Percentiles rank a stretch among this genome's conserved stretches.
Evolutionary conservation across 257 asterid genomes (phyloP).

Genomic region (Anisodus acutangulus): DNA sequence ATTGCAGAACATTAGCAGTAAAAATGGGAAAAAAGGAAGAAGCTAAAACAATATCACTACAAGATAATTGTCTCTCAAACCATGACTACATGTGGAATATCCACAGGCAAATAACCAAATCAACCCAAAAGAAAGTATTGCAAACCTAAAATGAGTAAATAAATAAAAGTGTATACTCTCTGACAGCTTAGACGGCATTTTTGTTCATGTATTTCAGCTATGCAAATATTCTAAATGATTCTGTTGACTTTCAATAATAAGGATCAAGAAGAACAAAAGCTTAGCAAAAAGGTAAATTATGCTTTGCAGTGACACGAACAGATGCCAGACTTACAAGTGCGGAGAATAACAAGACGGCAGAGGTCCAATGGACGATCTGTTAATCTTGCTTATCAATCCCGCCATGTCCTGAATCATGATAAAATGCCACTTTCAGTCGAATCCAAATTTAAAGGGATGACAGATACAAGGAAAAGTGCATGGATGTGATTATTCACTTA

Average conservation of each 20-base stretch:
- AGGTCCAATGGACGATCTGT: slow-evolving; percentile 97
- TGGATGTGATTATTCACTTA: neutral
- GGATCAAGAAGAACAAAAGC: neutral
- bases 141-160: neutral
- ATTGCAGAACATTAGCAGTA: neutral
- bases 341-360: slow-evolving; percentile 98
- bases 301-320: slow-evolving; percentile 11
- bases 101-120: neutral
- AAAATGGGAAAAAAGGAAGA: neutral
- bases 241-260: neutral
- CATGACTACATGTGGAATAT: neutral
- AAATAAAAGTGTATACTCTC: neutral
- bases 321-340: slow-evolving; percentile 66
- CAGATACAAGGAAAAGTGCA: slow-evolving; percentile 6
- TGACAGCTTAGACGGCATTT: neutral
- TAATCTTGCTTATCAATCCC: slow-evolving; percentile 93
- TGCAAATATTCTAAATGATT: neutral
- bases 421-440: neutral
- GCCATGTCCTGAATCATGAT: slow-evolving; percentile 91
- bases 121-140: neutral
- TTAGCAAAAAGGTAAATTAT: slow-evolving; percentile 7
- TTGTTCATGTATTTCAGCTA: neutral
- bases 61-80: neutral
- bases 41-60: neutral
- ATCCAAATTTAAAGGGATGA: neutral